These are phyloP conservation scores for Neofusicoccum sp. DNA, from an alignment of 2,329 filamentous ascomycete species.

Conservation along the genomic window DNA sequence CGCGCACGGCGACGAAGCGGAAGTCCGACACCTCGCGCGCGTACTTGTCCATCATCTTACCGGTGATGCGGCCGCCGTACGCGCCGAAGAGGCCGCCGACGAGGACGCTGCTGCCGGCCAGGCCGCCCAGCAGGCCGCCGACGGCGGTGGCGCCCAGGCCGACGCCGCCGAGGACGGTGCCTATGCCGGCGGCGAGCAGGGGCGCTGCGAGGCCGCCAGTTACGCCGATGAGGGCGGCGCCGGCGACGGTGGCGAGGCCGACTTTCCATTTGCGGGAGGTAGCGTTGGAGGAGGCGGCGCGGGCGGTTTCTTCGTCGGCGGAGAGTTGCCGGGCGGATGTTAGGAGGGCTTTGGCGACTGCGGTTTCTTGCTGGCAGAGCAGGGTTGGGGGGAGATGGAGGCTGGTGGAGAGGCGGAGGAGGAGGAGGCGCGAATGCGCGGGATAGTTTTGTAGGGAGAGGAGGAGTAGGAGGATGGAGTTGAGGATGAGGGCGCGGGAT, in stretches of 20 bases:
- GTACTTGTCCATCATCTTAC: conserved; percentile 87
- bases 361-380: conserved; percentile 71
- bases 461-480: conserved; percentile 71
- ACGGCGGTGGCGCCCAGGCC: conserved; percentile 74
- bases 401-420: conserved; percentile 71
- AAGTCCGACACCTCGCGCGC: conserved; percentile 86
- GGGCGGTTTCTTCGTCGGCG: conserved; percentile 75
- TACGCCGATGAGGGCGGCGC: conserved; percentile 81
- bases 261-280: conserved; percentile 75
- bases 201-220: conserved; percentile 80
- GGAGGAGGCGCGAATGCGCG: conserved; percentile 70
- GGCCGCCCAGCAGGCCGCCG: conserved; percentile 75
- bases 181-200: conserved; percentile 76
- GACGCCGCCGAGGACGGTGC: conserved; percentile 74
- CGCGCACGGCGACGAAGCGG: conserved; percentile 72
- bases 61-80: conserved; percentile 82
- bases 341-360: conserved; percentile 73
- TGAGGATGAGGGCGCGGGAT: conserved; percentile 68
- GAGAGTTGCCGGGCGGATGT: conserved; percentile 71
- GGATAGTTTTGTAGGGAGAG: conserved; percentile 78
- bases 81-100: conserved; percentile 89
- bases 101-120: conserved; percentile 77
- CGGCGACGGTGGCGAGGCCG: conserved; percentile 82
- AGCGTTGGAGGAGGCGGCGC: conserved; percentile 68
- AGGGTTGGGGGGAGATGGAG: conserved; percentile 67